A percentile compares a stretch with the other conserved stretches of the same genome.
These are phyloP conservation scores for Trapa incisa DNA, from an alignment of 345 rosid genomes.

Conservation along the genomic window DNA sequence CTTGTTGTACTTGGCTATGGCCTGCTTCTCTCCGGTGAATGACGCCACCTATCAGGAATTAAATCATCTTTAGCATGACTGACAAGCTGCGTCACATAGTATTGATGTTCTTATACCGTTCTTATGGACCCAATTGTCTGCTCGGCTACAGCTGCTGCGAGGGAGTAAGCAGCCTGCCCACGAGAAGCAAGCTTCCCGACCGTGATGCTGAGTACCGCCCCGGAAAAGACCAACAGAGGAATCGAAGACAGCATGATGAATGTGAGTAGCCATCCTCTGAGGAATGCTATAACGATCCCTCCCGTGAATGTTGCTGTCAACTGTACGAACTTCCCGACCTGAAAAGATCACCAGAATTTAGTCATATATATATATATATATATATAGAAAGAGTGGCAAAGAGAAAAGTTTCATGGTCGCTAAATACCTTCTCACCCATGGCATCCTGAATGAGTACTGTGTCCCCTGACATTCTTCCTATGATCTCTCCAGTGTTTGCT, in stretches of 20 bases:
- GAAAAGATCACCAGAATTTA: background rate
- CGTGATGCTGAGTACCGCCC: conserved; percentile 18
- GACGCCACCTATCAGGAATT: conserved; percentile 29
- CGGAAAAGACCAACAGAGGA: conserved; percentile 25
- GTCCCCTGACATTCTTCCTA: conserved; percentile 45
- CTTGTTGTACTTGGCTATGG: conserved; percentile 24
- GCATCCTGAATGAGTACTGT: conserved; percentile 42
- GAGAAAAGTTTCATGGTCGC: background rate
- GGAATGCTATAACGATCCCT: conserved; percentile 27
- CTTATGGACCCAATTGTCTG: conserved; percentile 36
- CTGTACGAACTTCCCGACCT: conserved; percentile 42
- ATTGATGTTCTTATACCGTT: conserved; percentile 18
- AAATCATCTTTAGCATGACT: background rate
- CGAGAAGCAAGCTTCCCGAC: conserved; percentile 23
- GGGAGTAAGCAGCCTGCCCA: conserved; percentile 28
- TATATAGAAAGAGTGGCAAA: too few species aligned
- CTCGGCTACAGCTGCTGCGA: conserved; percentile 25
- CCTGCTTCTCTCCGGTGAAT: conserved; percentile 42
- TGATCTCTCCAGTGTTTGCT: conserved; percentile 34
- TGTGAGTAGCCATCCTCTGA: conserved; percentile 42
- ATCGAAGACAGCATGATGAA: conserved; percentile 31
- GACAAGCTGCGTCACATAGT: background rate
- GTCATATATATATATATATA: background rate
- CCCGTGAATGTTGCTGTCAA: conserved; percentile 30
- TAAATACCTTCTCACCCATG: conserved; percentile 39